phyloP scores from a whole-genome alignment of 768 basidiomycete genomes.

The Tephrocybe sp. region DNA sequence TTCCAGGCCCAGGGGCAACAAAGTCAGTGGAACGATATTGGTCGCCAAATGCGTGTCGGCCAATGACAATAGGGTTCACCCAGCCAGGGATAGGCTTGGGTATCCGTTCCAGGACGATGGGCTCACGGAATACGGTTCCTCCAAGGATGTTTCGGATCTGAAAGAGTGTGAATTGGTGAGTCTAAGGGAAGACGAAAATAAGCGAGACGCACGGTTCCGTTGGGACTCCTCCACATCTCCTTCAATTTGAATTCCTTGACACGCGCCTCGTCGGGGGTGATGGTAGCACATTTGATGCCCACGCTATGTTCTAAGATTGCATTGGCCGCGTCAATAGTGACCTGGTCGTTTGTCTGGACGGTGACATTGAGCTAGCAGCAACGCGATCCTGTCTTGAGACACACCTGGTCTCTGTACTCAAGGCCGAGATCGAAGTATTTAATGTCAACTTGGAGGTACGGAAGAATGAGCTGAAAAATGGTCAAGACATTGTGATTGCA shows the following conservation, averaged over 20 bases:
- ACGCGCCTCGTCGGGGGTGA: slow-evolving; percentile 96
- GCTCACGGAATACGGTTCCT: slow-evolving; percentile 98
- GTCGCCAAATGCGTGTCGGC: slow-evolving; percentile 97
- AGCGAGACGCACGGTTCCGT: slow-evolving; percentile 73
- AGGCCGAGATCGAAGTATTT: slow-evolving; percentile 99
- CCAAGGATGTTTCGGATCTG: slow-evolving; percentile 97
- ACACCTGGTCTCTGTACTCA: slow-evolving; percentile 85
- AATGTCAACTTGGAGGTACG: slow-evolving; percentile 93
- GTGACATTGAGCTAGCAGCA: background rate
- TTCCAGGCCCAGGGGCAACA: slow-evolving; percentile 88
- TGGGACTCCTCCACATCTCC: slow-evolving; percentile 98
- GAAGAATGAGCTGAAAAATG: slow-evolving; percentile 80
- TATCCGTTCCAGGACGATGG: slow-evolving; percentile 88
- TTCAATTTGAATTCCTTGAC: slow-evolving; percentile 97
- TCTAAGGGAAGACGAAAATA: background rate
- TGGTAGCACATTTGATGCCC: slow-evolving; percentile 99
- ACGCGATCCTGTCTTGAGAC: slow-evolving; percentile 14
- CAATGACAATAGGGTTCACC: slow-evolving; percentile 95
- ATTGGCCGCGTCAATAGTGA: slow-evolving; percentile 91
- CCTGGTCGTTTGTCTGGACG: slow-evolving; percentile 83
- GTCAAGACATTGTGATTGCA: background rate
- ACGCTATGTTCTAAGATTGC: slow-evolving; percentile 94
- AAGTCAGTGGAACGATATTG: slow-evolving; percentile 97
- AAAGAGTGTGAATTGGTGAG: slow-evolving; percentile 2
- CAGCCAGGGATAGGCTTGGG: slow-evolving; percentile 96